Evolutionary conservation across 108 stramenopile species (phyloP).

Genomic region (Pseudonitzschia multiseries): DNA sequence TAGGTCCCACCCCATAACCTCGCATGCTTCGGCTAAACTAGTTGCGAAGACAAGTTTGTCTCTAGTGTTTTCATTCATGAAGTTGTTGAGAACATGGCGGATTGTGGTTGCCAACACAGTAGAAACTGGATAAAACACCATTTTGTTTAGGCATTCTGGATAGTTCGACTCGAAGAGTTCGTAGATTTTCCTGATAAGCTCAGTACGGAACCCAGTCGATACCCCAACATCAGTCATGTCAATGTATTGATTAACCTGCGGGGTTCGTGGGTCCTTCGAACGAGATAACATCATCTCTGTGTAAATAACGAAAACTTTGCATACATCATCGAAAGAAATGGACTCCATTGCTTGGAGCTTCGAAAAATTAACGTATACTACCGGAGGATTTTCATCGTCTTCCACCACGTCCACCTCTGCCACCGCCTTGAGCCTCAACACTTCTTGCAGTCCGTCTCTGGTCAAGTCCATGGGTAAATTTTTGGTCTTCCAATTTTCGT

Average conservation of each 20-base stretch:
- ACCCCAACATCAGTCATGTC: slow-evolving; percentile 73
- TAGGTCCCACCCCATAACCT: slow-evolving; percentile 74
- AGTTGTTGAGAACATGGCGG: slow-evolving; percentile 57
- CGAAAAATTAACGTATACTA: slow-evolving; percentile 80
- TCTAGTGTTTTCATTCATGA: slow-evolving; percentile 82
- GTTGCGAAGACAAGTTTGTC: slow-evolving; percentile 83
- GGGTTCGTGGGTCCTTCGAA: slow-evolving; percentile 60
- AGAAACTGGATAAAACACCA: slow-evolving; percentile 85
- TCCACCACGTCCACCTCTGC: slow-evolving; percentile 52
- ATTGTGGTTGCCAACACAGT: slow-evolving; percentile 53
- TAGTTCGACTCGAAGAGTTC: slow-evolving; percentile 78
- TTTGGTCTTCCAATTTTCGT: slow-evolving; percentile 68
- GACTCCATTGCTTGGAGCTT: slow-evolving; percentile 54
- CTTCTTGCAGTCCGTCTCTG: slow-evolving; percentile 49
- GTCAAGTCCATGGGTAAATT: slow-evolving; percentile 85
- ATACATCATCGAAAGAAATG: slow-evolving; percentile 56
- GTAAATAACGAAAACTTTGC: slow-evolving; percentile 77
- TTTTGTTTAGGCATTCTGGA: slow-evolving; percentile 71
- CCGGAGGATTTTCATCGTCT: slow-evolving; percentile 43
- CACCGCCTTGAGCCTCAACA: slow-evolving; percentile 63
- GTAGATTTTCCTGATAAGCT: slow-evolving; percentile 67
- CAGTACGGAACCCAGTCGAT: slow-evolving; percentile 63
- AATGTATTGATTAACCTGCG: slow-evolving; percentile 71
- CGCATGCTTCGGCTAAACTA: slow-evolving; percentile 65
- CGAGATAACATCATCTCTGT: slow-evolving; percentile 70